phyloP scores from a whole-genome alignment of 305 asterid species.

The Solanum hybrid region DNA sequence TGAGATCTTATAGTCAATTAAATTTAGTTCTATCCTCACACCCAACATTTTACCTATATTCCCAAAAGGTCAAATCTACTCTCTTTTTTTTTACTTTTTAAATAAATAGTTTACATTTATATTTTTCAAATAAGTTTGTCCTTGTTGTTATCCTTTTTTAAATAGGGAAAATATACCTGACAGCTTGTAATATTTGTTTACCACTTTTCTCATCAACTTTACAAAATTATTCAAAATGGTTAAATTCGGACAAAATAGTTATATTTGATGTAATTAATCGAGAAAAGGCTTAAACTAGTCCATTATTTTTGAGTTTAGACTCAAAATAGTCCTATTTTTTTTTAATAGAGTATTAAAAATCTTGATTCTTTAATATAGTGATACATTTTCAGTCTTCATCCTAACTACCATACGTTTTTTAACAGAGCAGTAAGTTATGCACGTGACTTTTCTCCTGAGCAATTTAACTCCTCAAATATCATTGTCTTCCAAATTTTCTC shows the following conservation, averaged over 20 bases:
- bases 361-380: neutral
- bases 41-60: neutral
- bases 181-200: neutral
- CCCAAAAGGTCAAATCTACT: neutral
- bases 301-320: too few relatives aligned
- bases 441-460: too few relatives aligned
- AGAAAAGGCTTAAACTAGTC: too few relatives aligned
- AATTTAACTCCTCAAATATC: too few relatives aligned
- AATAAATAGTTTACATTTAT: neutral
- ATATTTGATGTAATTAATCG: neutral
- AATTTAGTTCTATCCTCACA: neutral
- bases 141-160: neutral
- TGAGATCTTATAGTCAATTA: neutral
- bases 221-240: neutral
- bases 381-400: too few relatives aligned
- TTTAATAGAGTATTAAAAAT: too few relatives aligned
- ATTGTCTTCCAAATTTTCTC: too few relatives aligned
- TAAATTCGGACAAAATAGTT: neutral
- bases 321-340: too few relatives aligned
- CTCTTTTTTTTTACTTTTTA: neutral
- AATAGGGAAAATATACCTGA: neutral
- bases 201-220: neutral
- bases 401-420: too few relatives aligned
- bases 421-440: neutral
- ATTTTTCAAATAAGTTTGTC: neutral